Evolutionary conservation across 306 rosid genomes (phyloP).

Genomic region (Corylus avellana): DNA sequence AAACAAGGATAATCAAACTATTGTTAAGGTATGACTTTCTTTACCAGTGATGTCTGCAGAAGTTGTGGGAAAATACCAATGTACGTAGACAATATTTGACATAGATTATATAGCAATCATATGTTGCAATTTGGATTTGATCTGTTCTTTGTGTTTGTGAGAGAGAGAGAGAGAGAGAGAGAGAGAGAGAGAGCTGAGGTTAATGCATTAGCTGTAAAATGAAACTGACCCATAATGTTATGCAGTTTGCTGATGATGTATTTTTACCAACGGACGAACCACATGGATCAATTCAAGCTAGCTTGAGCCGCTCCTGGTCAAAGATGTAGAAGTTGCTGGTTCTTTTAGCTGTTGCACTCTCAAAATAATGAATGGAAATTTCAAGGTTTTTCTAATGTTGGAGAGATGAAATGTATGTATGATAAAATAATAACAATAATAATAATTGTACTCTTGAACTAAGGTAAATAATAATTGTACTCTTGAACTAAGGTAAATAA

Average conservation of each 20-base stretch:
- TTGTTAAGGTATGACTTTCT: conserved; percentile 73
- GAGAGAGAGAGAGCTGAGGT: neutral
- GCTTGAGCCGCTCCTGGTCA: conserved; percentile 69
- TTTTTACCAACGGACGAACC: conserved; percentile 94
- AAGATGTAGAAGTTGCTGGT: conserved; percentile 49
- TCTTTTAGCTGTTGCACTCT: neutral
- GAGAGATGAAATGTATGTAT: neutral
- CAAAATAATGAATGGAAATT: neutral
- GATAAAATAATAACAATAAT: neutral
- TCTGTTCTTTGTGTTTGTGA: too few species aligned
- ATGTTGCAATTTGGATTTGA: neutral
- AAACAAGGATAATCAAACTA: conserved; percentile 51
- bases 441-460: neutral
- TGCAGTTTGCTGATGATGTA: conserved; percentile 90
- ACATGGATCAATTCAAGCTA: conserved; percentile 90
- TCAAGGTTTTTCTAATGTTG: neutral
- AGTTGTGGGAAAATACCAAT: neutral
- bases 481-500: neutral
- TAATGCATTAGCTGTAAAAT: conserved; percentile 7
- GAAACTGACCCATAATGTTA: neutral
- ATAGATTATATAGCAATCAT: neutral
- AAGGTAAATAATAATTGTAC: neutral
- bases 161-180: neutral
- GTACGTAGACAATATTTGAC: neutral
- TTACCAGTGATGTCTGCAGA: conserved; percentile 16